Evolutionary conservation across 1,284 basidiomycete genomes (phyloP).

Genomic region (Boletellus dicymbophilus): DNA sequence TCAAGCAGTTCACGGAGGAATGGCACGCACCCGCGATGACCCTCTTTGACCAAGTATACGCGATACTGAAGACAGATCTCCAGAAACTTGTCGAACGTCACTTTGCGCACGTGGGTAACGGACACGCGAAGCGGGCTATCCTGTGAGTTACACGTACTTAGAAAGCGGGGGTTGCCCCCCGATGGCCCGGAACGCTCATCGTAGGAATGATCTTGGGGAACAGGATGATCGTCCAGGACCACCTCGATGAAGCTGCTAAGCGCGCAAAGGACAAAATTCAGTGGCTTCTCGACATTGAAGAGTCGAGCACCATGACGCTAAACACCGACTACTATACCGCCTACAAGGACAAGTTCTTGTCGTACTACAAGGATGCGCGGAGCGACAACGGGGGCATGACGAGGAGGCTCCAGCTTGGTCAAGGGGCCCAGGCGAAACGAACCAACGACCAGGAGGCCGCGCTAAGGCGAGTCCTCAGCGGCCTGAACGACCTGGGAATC

Average conservation of each 20-base stretch:
- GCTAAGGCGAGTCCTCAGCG: constrained; percentile 37
- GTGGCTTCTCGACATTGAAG: constrained; percentile 57
- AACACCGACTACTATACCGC: constrained; percentile 60
- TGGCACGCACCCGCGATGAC: constrained; percentile 52
- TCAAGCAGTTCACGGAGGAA: constrained; percentile 42
- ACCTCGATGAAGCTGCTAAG: constrained; percentile 45
- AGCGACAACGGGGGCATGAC: constrained; percentile 34
- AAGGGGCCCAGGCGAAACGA: neutral
- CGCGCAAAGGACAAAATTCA: constrained; percentile 42
- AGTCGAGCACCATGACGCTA: constrained; percentile 51
- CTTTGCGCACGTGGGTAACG: constrained; percentile 55
- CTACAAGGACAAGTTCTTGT: constrained; percentile 58
- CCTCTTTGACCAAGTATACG: constrained; percentile 49
- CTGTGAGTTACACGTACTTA: constrained; percentile 45
- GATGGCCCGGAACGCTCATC: no score
- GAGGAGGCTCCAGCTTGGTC: constrained; percentile 10
- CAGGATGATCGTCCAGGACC: constrained; percentile 49
- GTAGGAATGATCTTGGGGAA: no score
- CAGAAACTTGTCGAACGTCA: constrained; percentile 43
- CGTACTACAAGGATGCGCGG: constrained; percentile 46
- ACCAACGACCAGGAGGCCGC: neutral
- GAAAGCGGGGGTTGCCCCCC: no score
- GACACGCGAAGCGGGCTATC: constrained; percentile 40
- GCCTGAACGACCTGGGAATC: constrained; percentile 48
- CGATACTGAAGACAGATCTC: constrained; percentile 42